phyloP scores from a whole-genome alignment of 1,139 yeast genomes.

The Pichia kudriavzevii region DNA sequence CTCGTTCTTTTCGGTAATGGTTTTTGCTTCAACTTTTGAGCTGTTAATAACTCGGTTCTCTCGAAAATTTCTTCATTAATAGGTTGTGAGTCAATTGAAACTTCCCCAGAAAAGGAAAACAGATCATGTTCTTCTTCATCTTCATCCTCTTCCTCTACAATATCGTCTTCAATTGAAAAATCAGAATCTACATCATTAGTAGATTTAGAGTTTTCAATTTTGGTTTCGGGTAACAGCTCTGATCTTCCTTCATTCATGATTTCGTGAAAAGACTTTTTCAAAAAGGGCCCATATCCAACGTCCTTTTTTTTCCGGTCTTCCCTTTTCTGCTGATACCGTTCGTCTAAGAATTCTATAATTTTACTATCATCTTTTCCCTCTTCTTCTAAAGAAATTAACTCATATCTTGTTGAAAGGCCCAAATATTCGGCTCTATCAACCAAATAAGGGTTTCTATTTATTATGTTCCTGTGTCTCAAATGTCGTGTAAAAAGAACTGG shows the following conservation, averaged over 20 bases:
- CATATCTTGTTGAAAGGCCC: constrained; percentile 25
- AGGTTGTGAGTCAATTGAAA: not conserved
- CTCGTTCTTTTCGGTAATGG: too few species aligned
- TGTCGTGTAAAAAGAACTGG: constrained; percentile 1
- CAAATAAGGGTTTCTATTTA: constrained; percentile 23
- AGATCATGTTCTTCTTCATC: constrained; percentile 1
- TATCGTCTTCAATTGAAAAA: constrained; percentile 6
- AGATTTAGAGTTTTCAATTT: not conserved
- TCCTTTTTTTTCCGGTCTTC: constrained; percentile 20
- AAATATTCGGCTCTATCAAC: constrained; percentile 28
- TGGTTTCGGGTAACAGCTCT: not conserved
- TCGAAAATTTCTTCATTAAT: not conserved
- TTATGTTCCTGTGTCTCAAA: constrained; percentile 14
- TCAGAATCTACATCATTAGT: constrained; percentile 9
- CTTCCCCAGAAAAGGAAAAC: not conserved
- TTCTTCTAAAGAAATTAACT: constrained; percentile 24
- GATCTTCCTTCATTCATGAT: constrained; percentile 18
- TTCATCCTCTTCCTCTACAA: constrained; percentile 4
- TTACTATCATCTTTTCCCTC: constrained; percentile 23
- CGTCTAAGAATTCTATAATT: constrained; percentile 22
- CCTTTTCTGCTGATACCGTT: constrained; percentile 19
- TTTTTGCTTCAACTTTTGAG: too few species aligned
- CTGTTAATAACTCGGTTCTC: too few species aligned
- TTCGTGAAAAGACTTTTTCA: constrained; percentile 18
- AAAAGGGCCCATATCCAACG: constrained; percentile 25